phyloP scores from a whole-genome alignment of 345 rosid species.

The Xanthoceras sorbifolium region DNA sequence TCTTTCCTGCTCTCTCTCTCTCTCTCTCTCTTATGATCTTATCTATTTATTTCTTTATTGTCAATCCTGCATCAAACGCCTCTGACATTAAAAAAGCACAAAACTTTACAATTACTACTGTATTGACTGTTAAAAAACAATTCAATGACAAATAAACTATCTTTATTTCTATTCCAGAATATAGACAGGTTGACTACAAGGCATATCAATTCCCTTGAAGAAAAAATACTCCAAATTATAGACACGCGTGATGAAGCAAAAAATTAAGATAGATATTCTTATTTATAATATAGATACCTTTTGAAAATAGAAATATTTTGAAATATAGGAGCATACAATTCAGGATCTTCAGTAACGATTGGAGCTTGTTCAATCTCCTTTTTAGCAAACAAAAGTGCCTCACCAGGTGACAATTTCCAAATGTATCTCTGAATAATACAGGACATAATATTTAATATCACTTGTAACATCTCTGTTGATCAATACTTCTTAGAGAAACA shows the following conservation, averaged over 20 bases:
- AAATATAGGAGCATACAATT: constrained; percentile 60
- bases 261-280: not conserved
- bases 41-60: not conserved
- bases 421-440: constrained; percentile 50
- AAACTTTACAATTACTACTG: not conserved
- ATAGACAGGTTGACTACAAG: too few relatives aligned
- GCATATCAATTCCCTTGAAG: not conserved
- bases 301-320: constrained; percentile 66
- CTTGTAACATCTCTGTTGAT: not conserved
- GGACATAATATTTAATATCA: constrained; percentile 10
- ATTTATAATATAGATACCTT: constrained; percentile 42
- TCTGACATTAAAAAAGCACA: not conserved
- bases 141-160: not conserved
- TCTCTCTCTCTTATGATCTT: too few relatives aligned
- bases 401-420: constrained; percentile 56
- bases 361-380: constrained; percentile 59
- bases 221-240: not conserved
- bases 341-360: constrained; percentile 43
- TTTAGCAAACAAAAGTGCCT: constrained; percentile 71
- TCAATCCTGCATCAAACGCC: not conserved
- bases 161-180: not conserved
- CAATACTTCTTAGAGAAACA: not conserved
- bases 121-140: not conserved
- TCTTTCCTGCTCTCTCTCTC: too few relatives aligned
- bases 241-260: not conserved